Percentiles rank a stretch among this genome's conserved stretches.
These are phyloP conservation scores for Dentipellis sp. DNA, from an alignment of 768 basidiomycete genomes.

Conservation along the genomic window DNA sequence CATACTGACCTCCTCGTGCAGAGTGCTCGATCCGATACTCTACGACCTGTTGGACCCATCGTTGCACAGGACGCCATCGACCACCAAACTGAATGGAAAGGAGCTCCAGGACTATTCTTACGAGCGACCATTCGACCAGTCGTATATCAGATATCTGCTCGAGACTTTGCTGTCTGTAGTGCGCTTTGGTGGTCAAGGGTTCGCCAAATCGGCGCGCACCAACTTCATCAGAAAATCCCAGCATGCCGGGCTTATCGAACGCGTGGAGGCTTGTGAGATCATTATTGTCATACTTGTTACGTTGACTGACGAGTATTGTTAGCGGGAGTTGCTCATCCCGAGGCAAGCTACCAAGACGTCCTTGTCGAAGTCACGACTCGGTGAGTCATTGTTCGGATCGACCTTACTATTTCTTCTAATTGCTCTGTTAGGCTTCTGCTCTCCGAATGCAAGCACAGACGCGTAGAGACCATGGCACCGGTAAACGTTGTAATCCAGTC, in stretches of 20 bases:
- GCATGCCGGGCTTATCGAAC: conserved; percentile 49
- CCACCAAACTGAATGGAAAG: conserved; percentile 48
- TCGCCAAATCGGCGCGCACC: conserved; percentile 63
- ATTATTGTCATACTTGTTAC: background rate
- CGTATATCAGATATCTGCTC: conserved; percentile 60
- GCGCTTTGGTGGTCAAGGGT: conserved; percentile 85
- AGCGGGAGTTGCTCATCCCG: conserved; percentile 27
- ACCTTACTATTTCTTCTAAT: background rate
- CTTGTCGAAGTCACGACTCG: conserved; percentile 64
- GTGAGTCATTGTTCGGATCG: conserved; percentile 29
- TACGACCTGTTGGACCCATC: conserved; percentile 66
- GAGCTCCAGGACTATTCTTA: conserved; percentile 64
- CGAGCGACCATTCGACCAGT: conserved; percentile 69
- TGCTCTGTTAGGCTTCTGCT: conserved; percentile 51
- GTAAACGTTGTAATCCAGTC: conserved; percentile 64
- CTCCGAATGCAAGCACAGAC: conserved; percentile 56
- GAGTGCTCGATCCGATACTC: conserved; percentile 85
- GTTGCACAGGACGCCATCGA: conserved; percentile 42
- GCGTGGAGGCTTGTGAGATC: conserved; percentile 49
- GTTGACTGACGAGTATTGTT: conserved; percentile 5
- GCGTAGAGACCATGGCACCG: conserved; percentile 43
- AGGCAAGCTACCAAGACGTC: conserved; percentile 68
- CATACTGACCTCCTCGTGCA: conserved; percentile 20
- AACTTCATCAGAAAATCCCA: conserved; percentile 57
- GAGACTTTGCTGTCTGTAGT: conserved; percentile 71